Base-by-base conservation (phyloP, 2,329 filamentous ascomycete genomes). In the Exophiala lecanii-corni region DNA sequence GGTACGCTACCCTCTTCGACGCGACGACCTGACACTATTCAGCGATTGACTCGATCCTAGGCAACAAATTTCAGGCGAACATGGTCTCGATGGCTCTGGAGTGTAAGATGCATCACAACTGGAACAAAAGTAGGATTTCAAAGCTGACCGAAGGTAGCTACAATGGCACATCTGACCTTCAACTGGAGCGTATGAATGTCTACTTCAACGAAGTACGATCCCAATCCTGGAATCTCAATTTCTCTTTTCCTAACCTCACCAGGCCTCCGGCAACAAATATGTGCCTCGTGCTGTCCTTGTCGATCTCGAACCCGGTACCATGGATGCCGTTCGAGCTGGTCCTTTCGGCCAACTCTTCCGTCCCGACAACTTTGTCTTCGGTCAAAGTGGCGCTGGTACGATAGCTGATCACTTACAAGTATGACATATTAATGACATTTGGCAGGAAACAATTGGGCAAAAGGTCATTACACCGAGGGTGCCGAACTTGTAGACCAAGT, bases 381-480 rank as follows among this genome's bases (percentile, higher is more conserved):
- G 92, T 62, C 92, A 97, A 78, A 97, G 92, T 62, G 91, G 92
- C 81, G 92, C 92, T 70, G 92, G 92, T 56, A 54, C 48, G 54
- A 47, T 28, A 32, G 12, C 7, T 19, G 34, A 9, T 36, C 20
- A 13, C 2, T 12, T 4, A 5, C 15, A 9, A 15, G 41, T 15
- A 21, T 35, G 13, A 26, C 38, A 38, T 23, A 37, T 19, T 12
- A 38, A n/a, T 35, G 15, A 31, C 19, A 45, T 31, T 26, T 17
- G 28, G 19, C 34, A 56, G 54, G 54, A 75, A 98, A 98, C 88
- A 97, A 97, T 84, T 98, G 92, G 92, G 92, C 92, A 73, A 98
- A 97, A 84, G 92, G 92, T 76, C 92, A 98, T 72, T 98, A 98
- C 82, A 98, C 92, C 57, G 92, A 98, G 78, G 92, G 92, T 82